A percentile compares a stretch with the other conserved stretches of the same genome.
These are phyloP conservation scores for Penicillium verrucosum DNA, from an alignment of 2,329 filamentous ascomycete genomes.

Conservation along the genomic window DNA sequence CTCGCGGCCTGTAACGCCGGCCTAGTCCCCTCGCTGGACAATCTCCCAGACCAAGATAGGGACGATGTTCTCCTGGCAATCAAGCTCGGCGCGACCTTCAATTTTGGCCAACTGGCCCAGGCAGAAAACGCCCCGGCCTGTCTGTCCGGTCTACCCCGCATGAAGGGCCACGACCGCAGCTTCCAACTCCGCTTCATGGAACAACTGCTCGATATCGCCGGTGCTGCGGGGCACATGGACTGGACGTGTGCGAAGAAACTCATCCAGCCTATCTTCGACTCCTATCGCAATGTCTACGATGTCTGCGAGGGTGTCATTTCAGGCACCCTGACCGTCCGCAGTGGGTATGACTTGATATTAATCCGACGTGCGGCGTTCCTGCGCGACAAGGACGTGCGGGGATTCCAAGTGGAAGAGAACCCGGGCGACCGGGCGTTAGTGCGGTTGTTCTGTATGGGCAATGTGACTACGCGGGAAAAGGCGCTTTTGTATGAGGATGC, in stretches of 20 bases:
- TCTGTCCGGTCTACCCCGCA: constrained; percentile 5
- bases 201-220: constrained; percentile 14
- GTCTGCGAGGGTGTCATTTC: constrained; percentile 15
- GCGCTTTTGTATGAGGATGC: constrained; percentile 10
- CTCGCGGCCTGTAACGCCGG: constrained; percentile 10
- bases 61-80: constrained; percentile 8
- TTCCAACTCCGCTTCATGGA: constrained; percentile 19
- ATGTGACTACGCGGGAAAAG: constrained; percentile 8
- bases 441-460: constrained; percentile 16
- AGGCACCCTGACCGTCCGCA: constrained; percentile 5
- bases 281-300: constrained; percentile 15
- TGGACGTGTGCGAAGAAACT: constrained; percentile 16
- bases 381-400: constrained; percentile 1
- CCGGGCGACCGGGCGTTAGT: constrained; percentile 7
- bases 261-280: constrained; percentile 14
- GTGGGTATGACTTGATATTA: constrained; percentile 16
- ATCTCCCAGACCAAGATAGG: constrained; percentile 1
- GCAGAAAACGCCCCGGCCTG: constrained; percentile 14
- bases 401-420: not conserved
- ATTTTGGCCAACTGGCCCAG: constrained; percentile 17
- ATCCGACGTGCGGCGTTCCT: constrained; percentile 6
- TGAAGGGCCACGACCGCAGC: constrained; percentile 3
- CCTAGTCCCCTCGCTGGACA: constrained; percentile 6
- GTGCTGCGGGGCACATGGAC: constrained; percentile 16
- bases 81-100: constrained; percentile 13